Evolutionary conservation across 768 basidiomycete genomes (phyloP).

Genomic region (Pholiota microspora): DNA sequence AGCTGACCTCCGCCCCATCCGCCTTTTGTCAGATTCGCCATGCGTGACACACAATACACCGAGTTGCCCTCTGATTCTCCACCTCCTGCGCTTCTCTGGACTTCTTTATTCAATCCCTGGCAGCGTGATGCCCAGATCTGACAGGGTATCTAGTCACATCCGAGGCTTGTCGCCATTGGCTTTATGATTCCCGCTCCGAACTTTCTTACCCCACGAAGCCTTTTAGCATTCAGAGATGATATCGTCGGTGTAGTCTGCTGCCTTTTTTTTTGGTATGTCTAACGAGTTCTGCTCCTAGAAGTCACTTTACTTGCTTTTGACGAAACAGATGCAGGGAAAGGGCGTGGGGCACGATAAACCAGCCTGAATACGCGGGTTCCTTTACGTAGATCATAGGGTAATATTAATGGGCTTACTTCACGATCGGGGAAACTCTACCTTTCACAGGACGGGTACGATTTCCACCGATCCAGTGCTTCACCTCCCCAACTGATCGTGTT

Average conservation of each 20-base stretch:
- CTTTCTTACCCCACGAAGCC: too few relatives aligned
- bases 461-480: background rate
- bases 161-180: background rate
- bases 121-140: background rate
- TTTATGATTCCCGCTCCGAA: background rate
- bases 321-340: background rate
- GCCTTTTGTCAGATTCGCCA: background rate
- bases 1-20: background rate
- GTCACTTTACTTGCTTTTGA: background rate
- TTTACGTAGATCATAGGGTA: background rate
- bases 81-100: background rate
- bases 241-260: too few relatives aligned
- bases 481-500: background rate
- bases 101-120: background rate
- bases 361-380: background rate
- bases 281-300: too few relatives aligned
- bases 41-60: background rate
- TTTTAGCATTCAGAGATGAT: too few relatives aligned
- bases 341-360: background rate
- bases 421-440: background rate
- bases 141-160: background rate
- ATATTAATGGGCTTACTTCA: background rate
- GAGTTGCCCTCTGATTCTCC: background rate
- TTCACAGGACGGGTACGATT: background rate
- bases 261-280: too few relatives aligned